Evolutionary conservation across 2,329 filamentous ascomycete species (phyloP), one percentile per base, ranked within the genome.

Genomic region (Cladosporium phlei): DNA sequence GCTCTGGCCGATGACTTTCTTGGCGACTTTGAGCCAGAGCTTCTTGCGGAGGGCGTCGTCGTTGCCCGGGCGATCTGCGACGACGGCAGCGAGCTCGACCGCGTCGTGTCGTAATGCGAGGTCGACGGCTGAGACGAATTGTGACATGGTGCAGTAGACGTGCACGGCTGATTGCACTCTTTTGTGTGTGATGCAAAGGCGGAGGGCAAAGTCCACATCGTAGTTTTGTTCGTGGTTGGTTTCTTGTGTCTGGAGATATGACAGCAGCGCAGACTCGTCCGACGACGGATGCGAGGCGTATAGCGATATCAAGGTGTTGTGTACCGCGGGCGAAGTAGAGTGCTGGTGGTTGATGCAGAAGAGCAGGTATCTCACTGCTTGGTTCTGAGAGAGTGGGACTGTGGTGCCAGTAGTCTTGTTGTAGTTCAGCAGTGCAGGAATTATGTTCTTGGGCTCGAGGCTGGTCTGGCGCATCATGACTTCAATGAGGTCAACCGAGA

Each of bases 271-370:
- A 0, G 86, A 83, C 69, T 98, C 93, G 47, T 95, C 89, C 47
- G 80, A 77, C 2, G 87, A 88, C 2, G 85, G 75, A 56, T 93
- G 85, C 0, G 90, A 89, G 3, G 93, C 93, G 64, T 96, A 95
- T 42, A 98, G 91, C 7, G 91, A 95, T 38, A 98, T 88, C 5
- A 98, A 79, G 0, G 93, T 97, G 65, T 98, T 98, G 71, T 98
- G 93, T 9, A 98, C 85, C 2, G 93, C 91, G 2, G 93, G 83
- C 59, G 91, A 78, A 49, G 83, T 77, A 44, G 89, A 85, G 64
- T 85, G 77, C 59, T 90, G 77, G 69, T 91, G 80, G 69, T 95
- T 90, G 60, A 98, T 90, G 49, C 89, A 88, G 65, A 91, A 95
- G 55, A 90, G 87, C 16, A 98, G 81, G 63, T 98, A 98, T 32